Base-by-base conservation (phyloP, 140 eudicot genomes). In the Senecio squalidus region DNA sequence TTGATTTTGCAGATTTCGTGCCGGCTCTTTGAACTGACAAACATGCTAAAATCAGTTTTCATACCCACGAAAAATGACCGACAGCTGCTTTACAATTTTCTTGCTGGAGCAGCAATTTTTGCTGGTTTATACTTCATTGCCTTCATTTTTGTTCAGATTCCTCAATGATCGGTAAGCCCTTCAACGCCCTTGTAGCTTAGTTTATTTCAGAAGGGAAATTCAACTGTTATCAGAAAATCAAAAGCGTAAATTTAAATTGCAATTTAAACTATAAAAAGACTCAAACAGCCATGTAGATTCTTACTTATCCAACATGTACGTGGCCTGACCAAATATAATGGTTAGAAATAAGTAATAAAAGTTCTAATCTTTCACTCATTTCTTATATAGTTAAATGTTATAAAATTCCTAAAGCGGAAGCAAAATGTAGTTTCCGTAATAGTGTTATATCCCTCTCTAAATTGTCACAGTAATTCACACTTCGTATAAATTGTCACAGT, bases 21-120 rank as follows among this genome's bases (percentile, higher is more conserved):
- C 66, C 78, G 98, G 47, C 68, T 91, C n/a, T 91, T 86, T 77
- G 98, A 91, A 75, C 80, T 91, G 49, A 91, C 98, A 34, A 91
- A 91, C 70, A 76, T 83, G 28, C 81, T 91, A 11, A 91, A 91
- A 78, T 44, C 82, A 1, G 86, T 80, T 47, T 91, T 86, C 60
- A 55, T 91, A 71, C 96, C 98, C 16, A 81, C 88, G 38, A 81
- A 76, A 74, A 91, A 91, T 24, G 75, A 83, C 40, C 72, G 80
- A 61, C 84, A 73, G 67, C 78, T 91, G 74, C 62, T 84, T 33
- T 56, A 81, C 68, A 86, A 91, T 71, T 71, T 79, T 74, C 48
- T 91, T 52, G 80, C 94, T 59, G 98, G 94, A 48, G 83, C 82
- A 34, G 76, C 72, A 34, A 78, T 91, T 53, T 80, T 68, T 30